Base-by-base conservation (phyloP, 306 rosid genomes). In the Phaseolus lunatus region DNA sequence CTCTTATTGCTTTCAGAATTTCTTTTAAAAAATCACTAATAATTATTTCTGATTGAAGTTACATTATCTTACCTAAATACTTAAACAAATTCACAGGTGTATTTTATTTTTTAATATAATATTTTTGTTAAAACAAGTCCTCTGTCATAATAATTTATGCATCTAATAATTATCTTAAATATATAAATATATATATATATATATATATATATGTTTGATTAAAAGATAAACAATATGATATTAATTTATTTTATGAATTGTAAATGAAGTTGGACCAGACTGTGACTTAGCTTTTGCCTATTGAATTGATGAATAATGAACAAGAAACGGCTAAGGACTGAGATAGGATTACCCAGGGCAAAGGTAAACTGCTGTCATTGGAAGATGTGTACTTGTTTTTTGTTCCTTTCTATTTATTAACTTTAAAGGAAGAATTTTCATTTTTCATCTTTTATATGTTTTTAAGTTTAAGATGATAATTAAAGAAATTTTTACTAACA, bases 261-360 rank as follows among this genome's bases (percentile, higher is more conserved):
- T 52, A 29, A 31, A 24, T 81, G 72, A 27, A 64, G 52, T 81
- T 84, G 84, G 88, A 84, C 84, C 82, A 71, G 22, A 49, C 41
- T 68, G 44, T 56, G 61, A 70, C 7, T 50, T 50, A 50, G 67
- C 79, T 57, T 83, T 86, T 72, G 29, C 75, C 23, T 33, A 67
- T 19, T 33, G 52, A 85, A 66, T 75, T 50, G 69, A 13, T 74
- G 75, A 83, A 75, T 69, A 50, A 68, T 83, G 58, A 75, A 68
- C 49, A 79, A n/a, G 18, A 70, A 69, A 79, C 75, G 57, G 75
- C 57, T 67, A 26, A 26, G 48, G 20, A 20, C 7, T 31, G 48
- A n/a, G 43, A 74, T 68, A 72, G 70, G 20, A 73, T 29, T 78
- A 15, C 72, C 71, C 54, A 10, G 45, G 57, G 49, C 68, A 49